Evolutionary conservation across 805 yeast species (phyloP), one percentile per base, ranked within the genome.

Genomic region (Saturnispora kantuleensis): DNA sequence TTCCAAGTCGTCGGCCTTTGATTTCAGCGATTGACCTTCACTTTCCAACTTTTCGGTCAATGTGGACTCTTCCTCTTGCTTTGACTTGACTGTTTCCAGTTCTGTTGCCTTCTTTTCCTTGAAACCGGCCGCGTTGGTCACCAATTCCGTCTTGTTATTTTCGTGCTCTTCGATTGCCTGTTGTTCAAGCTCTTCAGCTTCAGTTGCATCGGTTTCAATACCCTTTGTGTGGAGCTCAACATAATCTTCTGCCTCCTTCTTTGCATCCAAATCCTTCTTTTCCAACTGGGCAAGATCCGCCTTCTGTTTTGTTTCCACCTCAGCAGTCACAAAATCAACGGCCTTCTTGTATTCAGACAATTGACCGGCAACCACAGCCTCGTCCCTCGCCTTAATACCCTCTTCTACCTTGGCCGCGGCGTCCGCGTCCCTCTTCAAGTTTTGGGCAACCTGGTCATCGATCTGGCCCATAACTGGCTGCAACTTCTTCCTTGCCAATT

Each of bases 401-500:
- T 39, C 50, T 38, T 52, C 51, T 13, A 46, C 50, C 47, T 63
- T 64, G 31, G 57, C 55, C 10, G 55, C 54, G 44, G 56, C 58
- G 13, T 46, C 54, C 33, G 61, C 58, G 43, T 63, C 64, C 42
- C 55, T 54, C 36, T 53, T 52, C 21, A 49, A 65, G 49, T 67
- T 69, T 37, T 58, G 51, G 18, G 62, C 60, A 39, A 74, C 81
- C 48, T 71, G 70, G 28, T 68, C 71, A 54, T 74, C 72, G 55
- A 76, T 74, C 50, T 60, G 65, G 38, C 69, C 66, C 54, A 76
- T 62, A 33, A 75, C 70, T 5, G 81, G 81, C 31, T 74, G 73
- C 33, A 76, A 77, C 51, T 80, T 67, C 50, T 64, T 65, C 34
- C 73, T 71, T 17, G 81, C 81, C 54, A 76, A 70, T 41, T 67